A percentile compares a stretch with the other conserved stretches of the same genome.
Evolutionary conservation across 1,284 basidiomycete species (phyloP).

Genomic region (Lentinus polychrous): DNA sequence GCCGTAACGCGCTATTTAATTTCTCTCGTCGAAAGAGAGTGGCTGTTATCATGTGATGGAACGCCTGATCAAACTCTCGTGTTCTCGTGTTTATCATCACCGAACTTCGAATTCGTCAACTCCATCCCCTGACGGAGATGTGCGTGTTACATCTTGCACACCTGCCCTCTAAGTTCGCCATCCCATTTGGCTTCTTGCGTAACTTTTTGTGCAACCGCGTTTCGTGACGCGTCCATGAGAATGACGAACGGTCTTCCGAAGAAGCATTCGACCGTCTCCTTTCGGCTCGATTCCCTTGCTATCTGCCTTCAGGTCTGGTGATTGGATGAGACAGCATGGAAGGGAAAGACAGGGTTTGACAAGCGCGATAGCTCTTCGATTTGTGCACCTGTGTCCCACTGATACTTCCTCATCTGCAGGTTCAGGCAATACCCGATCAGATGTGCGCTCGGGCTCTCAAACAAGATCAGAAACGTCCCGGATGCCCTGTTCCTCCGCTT

Average conservation of each 20-base stretch:
- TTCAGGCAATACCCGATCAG: background rate
- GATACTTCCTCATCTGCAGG: background rate
- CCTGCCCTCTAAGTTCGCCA: background rate
- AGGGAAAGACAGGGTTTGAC: no score
- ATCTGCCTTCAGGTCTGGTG: constrained; percentile 1
- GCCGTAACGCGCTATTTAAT: constrained; percentile 9
- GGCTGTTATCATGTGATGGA: constrained; percentile 7
- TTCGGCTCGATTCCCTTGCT: background rate
- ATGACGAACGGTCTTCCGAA: background rate
- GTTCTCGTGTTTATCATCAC: background rate
- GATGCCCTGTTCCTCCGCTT: background rate
- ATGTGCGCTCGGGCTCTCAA: background rate
- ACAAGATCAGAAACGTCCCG: background rate
- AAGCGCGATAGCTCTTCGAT: no score
- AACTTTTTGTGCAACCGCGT: background rate
- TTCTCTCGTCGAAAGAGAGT: background rate
- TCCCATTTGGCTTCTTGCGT: background rate
- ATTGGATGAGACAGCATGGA: background rate
- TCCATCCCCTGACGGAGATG: background rate
- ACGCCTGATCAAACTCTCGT: background rate
- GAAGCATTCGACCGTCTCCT: background rate
- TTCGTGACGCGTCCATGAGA: background rate
- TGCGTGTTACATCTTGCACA: background rate
- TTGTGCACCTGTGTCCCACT: no score
- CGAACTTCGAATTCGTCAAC: background rate